Conservation (phyloP, 2,329 filamentous ascomycete genomes). For the Coniochaeta sp. region DNA sequence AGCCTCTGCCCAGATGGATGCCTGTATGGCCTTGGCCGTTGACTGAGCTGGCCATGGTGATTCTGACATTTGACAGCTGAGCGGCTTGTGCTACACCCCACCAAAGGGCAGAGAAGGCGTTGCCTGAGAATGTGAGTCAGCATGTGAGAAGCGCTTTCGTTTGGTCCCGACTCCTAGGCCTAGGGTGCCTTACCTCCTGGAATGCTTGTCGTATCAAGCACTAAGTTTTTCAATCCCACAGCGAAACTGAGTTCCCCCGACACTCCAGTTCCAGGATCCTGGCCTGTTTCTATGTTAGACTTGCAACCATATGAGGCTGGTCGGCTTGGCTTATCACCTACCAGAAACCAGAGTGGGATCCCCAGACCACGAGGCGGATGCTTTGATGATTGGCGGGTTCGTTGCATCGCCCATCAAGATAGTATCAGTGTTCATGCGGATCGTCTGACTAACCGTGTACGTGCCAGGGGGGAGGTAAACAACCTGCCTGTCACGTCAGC, state of each 20-base stretch:
- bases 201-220: conserved; percentile 33
- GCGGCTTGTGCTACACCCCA: conserved; percentile 34
- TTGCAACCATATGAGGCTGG: not conserved
- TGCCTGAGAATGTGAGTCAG: conserved; percentile 13
- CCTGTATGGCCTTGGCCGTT: conserved; percentile 32
- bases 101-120: conserved; percentile 29
- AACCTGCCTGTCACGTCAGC: conserved; percentile 16
- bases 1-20: conserved; percentile 31
- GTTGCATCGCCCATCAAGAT: conserved; percentile 38
- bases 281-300: not conserved
- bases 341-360: conserved; percentile 25
- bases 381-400: conserved; percentile 33
- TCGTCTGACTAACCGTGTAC: conserved; percentile 30
- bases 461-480: conserved; percentile 35
- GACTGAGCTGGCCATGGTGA: conserved; percentile 27
- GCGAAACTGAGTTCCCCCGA: conserved; percentile 30
- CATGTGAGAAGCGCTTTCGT: not conserved
- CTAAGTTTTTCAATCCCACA: conserved; percentile 33
- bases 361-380: conserved; percentile 25
- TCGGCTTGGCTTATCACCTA: conserved; percentile 3
- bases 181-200: conserved; percentile 17
- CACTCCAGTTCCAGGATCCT: not conserved
- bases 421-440: conserved; percentile 34
- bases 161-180: no score
- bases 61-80: conserved; percentile 32